Percentiles rank a stretch among this genome's conserved stretches.
Conservation (phyloP, 2,329 filamentous ascomycete species). For the Emmonsiellopsis sp. region DNA sequence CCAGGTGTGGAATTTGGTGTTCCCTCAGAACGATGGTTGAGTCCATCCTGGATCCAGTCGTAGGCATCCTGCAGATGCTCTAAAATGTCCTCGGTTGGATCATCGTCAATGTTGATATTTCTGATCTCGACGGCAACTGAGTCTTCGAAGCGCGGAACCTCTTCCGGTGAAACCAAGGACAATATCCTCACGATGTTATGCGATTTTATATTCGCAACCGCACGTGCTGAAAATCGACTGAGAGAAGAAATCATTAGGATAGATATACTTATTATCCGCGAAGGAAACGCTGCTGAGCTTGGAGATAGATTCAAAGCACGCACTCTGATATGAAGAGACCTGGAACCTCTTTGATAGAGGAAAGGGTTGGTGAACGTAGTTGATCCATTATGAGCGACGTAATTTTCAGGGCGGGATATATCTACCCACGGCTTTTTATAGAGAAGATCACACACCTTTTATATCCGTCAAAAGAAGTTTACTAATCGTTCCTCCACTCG, state of each 20-base stretch:
- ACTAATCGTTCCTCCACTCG: too few relatives aligned
- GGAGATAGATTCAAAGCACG: neutral
- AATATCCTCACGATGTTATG: conserved; percentile 8
- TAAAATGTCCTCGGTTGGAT: conserved; percentile 14
- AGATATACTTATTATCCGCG: neutral
- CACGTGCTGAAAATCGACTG: conserved; percentile 11
- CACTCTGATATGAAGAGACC: conserved; percentile 13
- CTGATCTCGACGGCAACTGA: conserved; percentile 6
- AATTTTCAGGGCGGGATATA: too few relatives aligned
- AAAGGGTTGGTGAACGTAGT: neutral
- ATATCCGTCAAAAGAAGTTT: too few relatives aligned
- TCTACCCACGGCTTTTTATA: too few relatives aligned
- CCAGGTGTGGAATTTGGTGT: neutral
- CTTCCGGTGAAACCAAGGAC: conserved; percentile 5
- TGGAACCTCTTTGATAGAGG: conserved; percentile 4
- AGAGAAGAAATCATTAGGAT: neutral
- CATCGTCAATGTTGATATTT: conserved; percentile 15
- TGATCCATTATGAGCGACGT: neutral
- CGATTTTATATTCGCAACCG: conserved; percentile 5
- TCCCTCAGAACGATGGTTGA: neutral
- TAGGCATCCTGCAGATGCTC: conserved; percentile 11
- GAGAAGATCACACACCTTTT: too few relatives aligned
- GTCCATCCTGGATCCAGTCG: conserved; percentile 14
- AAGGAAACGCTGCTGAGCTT: neutral
- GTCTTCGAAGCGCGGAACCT: conserved; percentile 4